Conservation (phyloP, 768 basidiomycete species). For the Tubosaeta brunneosetosa region DNA sequence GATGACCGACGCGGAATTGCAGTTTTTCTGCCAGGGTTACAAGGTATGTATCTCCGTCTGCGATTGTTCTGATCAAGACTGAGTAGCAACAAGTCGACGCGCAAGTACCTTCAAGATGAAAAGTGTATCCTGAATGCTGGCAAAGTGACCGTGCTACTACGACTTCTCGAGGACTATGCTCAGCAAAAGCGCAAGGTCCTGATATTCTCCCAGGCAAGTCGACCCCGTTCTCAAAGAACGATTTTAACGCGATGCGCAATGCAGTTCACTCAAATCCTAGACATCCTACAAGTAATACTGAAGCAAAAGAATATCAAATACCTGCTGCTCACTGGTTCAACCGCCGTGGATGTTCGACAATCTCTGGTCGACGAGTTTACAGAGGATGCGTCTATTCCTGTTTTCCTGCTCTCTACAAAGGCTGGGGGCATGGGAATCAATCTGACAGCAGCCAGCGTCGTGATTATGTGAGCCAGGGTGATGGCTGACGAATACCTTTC, state of each 20-base stretch:
- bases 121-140: conserved; percentile 82
- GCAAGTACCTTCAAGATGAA: conserved; percentile 69
- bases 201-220: conserved; percentile 87
- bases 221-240: background rate
- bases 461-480: conserved; percentile 67
- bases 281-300: conserved; percentile 84
- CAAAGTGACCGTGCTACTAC: conserved; percentile 72
- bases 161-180: conserved; percentile 64
- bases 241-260: background rate
- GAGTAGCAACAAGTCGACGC: conserved; percentile 49
- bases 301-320: conserved; percentile 68
- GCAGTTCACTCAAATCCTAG: conserved; percentile 93
- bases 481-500: background rate
- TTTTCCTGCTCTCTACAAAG: conserved; percentile 89
- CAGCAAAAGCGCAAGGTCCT: conserved; percentile 74
- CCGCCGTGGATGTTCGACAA: conserved; percentile 90
- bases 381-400: conserved; percentile 71
- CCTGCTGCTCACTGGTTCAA: conserved; percentile 85
- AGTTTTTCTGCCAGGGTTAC: conserved; percentile 79
- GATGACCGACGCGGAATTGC: conserved; percentile 97
- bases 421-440: conserved; percentile 98
- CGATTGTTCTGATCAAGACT: background rate
- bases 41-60: conserved; percentile 47
- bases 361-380: conserved; percentile 94
- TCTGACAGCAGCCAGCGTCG: conserved; percentile 90